Conservation (phyloP, 768 basidiomycete genomes). For the Royoungia palumana region DNA sequence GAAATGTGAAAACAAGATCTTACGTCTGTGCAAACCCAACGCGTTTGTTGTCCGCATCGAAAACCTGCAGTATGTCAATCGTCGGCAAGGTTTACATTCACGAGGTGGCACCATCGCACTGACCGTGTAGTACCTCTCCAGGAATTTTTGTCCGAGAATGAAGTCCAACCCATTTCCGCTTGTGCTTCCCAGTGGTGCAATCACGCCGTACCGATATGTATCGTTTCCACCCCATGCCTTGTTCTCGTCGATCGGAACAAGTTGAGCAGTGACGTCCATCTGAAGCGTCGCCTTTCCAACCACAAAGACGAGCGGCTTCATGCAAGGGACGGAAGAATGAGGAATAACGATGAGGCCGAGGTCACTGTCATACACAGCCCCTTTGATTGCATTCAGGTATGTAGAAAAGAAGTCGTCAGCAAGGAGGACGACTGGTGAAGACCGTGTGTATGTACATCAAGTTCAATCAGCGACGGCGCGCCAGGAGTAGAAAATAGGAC, state of each 20-base stretch:
- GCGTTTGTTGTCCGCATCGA: constrained; percentile 4
- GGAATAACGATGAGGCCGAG: constrained; percentile 16
- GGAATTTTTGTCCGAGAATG: constrained; percentile 13
- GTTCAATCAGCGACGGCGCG: too few relatives aligned
- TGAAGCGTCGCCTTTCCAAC: background rate
- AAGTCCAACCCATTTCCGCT: background rate
- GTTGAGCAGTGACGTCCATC: constrained; percentile 11
- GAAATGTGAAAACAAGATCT: too few relatives aligned
- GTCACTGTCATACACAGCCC: background rate
- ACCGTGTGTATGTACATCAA: background rate
- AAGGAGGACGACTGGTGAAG: constrained; percentile 12
- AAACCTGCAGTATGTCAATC: constrained; percentile 2
- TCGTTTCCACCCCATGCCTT: constrained; percentile 1
- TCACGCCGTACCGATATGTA: background rate
- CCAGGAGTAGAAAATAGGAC: too few relatives aligned
- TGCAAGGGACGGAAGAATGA: constrained; percentile 3
- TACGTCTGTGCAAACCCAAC: constrained; percentile 2
- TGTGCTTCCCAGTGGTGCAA: constrained; percentile 2
- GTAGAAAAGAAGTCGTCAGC: constrained; percentile 9
- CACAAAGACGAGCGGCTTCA: constrained; percentile 12
- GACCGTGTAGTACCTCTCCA: constrained; percentile 12
- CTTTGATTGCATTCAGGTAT: constrained; percentile 17
- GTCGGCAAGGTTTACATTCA: too few relatives aligned
- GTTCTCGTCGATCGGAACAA: constrained; percentile 7
- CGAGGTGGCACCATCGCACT: background rate